Evolutionary conservation across 148 eudicot genomes (phyloP), one percentile per base, ranked within the genome.

Genomic region (Drosera capensis): DNA sequence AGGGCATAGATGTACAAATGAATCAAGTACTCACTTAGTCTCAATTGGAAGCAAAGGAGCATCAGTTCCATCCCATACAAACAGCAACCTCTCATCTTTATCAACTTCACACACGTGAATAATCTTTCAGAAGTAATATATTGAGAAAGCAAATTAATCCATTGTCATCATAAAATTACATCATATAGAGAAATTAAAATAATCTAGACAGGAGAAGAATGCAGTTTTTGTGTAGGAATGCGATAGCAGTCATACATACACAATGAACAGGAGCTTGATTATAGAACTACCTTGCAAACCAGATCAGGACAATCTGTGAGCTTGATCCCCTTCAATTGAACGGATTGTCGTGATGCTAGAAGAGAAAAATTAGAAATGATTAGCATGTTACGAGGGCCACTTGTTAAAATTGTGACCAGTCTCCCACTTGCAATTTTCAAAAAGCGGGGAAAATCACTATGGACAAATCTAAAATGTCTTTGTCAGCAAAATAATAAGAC

Each of bases 1-100:
- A n/a, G n/a, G n/a, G n/a, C n/a, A n/a, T n/a, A n/a, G n/a, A n/a
- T n/a, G n/a, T n/a, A n/a, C n/a, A n/a, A n/a, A n/a, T 15, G 20
- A 15, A 19, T 22, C 17, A 48, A 41, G 40, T 19, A 71, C 94
- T 68, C 50, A 88, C 97, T 69, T 75, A 25, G 68, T 43, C 34
- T 62, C 56, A 26, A 80, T 45, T 31, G 50, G 34, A 58, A 60
- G 74, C 26, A 64, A 71, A 35, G 92, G 95, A 31, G 85, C 58
- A 50, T 90, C 99, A 42, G 71, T 78, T 63, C 99, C 99, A 73
- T 90, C 95, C 99, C 99, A 90, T 50, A 78, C 61, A 66, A 73
- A 76, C 42, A 81, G 66, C 68, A 80, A 54, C 82, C 70, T 63
- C 49, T 76, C 71, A 56, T 67, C 73, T 45, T 70, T 23, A 22